Conservation (phyloP, 2,329 filamentous ascomycete genomes). For the Xylariaceae sp. region DNA sequence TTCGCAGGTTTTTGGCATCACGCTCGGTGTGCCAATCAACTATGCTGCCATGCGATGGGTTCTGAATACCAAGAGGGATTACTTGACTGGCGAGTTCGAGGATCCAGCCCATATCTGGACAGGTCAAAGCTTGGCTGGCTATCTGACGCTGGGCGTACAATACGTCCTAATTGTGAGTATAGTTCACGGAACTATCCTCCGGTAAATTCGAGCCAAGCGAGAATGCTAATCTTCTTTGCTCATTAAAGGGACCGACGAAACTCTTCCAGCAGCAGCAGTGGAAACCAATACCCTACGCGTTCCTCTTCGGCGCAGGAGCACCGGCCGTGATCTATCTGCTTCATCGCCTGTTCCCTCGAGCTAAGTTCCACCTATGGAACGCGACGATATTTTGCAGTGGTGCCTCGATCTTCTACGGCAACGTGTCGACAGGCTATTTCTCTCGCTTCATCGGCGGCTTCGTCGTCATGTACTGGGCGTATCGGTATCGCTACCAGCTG, state of each 20-base stretch:
- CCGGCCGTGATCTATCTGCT: conserved; percentile 58
- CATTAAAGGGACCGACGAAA: conserved; percentile 50
- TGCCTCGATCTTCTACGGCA: conserved; percentile 64
- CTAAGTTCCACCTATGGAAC: conserved; percentile 65
- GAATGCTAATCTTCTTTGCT: neutral
- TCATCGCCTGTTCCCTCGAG: conserved; percentile 58
- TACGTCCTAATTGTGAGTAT: conserved; percentile 61
- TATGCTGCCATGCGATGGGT: conserved; percentile 68
- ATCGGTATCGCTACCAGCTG: conserved; percentile 60
- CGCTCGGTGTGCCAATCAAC: conserved; percentile 66
- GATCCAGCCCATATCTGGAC: conserved; percentile 69
- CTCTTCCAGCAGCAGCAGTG: conserved; percentile 58
- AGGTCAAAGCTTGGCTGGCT: conserved; percentile 58
- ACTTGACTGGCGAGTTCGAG: conserved; percentile 54
- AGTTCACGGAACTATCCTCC: neutral
- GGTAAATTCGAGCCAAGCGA: neutral
- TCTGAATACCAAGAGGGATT: conserved; percentile 61
- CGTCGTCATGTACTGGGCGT: conserved; percentile 66
- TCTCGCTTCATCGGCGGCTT: conserved; percentile 65
- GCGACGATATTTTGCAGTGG: conserved; percentile 67
- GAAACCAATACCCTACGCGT: conserved; percentile 58
- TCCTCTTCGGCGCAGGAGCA: conserved; percentile 55
- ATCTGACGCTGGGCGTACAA: conserved; percentile 63
- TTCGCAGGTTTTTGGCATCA: conserved; percentile 64
- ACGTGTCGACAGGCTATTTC: conserved; percentile 65